Base-by-base conservation (phyloP, 257 asterid genomes). In the Thymus mandschuricus region DNA sequence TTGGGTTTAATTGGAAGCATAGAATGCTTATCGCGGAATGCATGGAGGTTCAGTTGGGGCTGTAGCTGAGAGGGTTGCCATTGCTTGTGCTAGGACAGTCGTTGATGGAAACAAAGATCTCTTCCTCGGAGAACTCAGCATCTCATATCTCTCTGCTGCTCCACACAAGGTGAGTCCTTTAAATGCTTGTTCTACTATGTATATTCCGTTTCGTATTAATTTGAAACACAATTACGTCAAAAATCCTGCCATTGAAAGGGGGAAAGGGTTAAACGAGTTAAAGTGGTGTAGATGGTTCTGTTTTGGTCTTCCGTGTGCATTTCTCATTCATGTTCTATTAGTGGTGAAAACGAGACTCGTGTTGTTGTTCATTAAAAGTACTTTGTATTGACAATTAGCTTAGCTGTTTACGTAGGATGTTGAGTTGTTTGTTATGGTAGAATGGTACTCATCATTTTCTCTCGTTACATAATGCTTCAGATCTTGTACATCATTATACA, bases 31-130 rank as follows among this genome's bases (percentile, higher is more conserved):
- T 63, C 83, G 86, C 13, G 94, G 92, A 72, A 75, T 91, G 96
- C 96, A 94, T 12, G 99, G 99, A 62, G 99, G 99, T 41, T 87
- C 96, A 2, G 94, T 91, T 71, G 97, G 82, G 6, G 80, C 92
- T 66, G 88, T 89, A 29, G 86, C 94, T 6, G 88, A 84, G 74
- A 73, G 86, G 72, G 86, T 93, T 66, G 85, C 97, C 9, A 76
- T 46, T 68, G 97, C 92, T 76, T 93, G 97, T 63, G 95, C 96
- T 79, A 81, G 92, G 80, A 91, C 98, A 48, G 85, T 91, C 8
- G 89, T 89, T 38, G 96, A 91, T 72, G 69, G 89, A 38, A 95
- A 89, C 65, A 86, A 81, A 66, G 83, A 85, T 31, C 73, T 94
- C 62, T 91, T 91, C 82, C 97, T 94, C 11, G 97, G 97, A 72